Base-by-base conservation (phyloP, 2,329 filamentous ascomycete species). In the Piedraia hortae region DNA sequence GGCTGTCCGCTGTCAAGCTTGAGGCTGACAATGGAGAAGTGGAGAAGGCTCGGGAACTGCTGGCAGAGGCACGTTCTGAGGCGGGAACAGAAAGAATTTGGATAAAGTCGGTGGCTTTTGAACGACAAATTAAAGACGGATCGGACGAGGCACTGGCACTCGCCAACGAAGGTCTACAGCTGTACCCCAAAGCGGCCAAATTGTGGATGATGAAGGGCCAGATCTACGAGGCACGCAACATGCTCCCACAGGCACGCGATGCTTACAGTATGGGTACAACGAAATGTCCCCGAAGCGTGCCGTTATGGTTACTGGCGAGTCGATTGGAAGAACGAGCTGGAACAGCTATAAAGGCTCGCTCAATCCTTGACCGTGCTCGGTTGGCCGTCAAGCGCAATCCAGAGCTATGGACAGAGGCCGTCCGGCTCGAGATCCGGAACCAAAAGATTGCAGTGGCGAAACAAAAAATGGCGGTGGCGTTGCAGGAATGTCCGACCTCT, bases 121-220 rank as follows among this genome's bases (percentile, higher is more conserved):
- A 97, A 46, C 63, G 85, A 8, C 75, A 89, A 34, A 54, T 75
- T 11, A 71, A 69, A 25, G 71, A 68, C 26, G 70, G 85, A 34
- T 55, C 56, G 12, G 75, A 90, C 20, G 64, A 66, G 2, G 80
- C 85, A 0, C 57, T 97, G 8, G 73, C 88, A 36, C 64, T 97
- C 6, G 74, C 74, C 19, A 75, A 80, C 27, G 70, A 88, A 41
- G 85, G 71, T 1, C 53, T 97, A 16, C 69, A 80, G 32, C 59
- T 75, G 6, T 97, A 89, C 50, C 82, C 85, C 1, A 62, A 66
- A 19, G 64, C 71, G 7, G 59, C 75, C 23, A 93, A 93, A 47
- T 57, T 97, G 12, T 91, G 82, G 70, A 91, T 93, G 73, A 74
- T 90, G 53, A 97, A 97, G 48, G 85, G 88, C 0, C 85, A 97